phyloP scores from a whole-genome alignment of 495 filamentous ascomycete species.

The Pyrenopolyporus hunteri region DNA sequence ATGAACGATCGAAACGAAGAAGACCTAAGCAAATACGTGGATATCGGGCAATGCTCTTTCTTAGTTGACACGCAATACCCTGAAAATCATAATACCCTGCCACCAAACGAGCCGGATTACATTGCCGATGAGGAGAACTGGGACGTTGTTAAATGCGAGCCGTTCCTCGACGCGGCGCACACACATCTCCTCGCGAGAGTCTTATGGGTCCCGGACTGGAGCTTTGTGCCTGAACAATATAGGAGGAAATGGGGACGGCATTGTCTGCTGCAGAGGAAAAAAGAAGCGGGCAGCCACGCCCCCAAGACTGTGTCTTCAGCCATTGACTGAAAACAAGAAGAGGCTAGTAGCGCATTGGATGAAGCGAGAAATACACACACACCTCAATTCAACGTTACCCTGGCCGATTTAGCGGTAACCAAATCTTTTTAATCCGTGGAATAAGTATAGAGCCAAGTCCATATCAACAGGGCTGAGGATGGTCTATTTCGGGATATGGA shows the following conservation, averaged over 20 bases:
- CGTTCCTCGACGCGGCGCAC: slow-evolving; percentile 78
- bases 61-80: slow-evolving; percentile 88
- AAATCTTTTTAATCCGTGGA: not conserved
- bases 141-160: slow-evolving; percentile 73
- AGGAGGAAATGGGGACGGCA: slow-evolving; percentile 81
- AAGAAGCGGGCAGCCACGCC: slow-evolving; percentile 17
- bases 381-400: not conserved
- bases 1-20: slow-evolving; percentile 94
- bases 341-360: not conserved
- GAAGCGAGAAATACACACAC: not conserved
- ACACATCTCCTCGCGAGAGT: slow-evolving; percentile 78
- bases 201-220: slow-evolving; percentile 81
- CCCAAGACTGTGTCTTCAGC: not conserved
- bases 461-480: slow-evolving; percentile 8
- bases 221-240: slow-evolving; percentile 69
- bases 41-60: slow-evolving; percentile 77
- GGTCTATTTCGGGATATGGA: slow-evolving; percentile 5
- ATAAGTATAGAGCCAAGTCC: slow-evolving; percentile 2
- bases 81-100: slow-evolving; percentile 45
- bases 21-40: slow-evolving; percentile 85
- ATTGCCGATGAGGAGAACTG: slow-evolving; percentile 70
- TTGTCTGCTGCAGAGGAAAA: slow-evolving; percentile 72
- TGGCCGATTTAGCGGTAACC: not conserved
- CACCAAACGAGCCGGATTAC: slow-evolving; percentile 75
- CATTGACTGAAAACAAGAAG: slow-evolving; percentile 1